Percentiles rank a stretch among this genome's conserved stretches.
Evolutionary conservation across 2,329 filamentous ascomycete species (phyloP).

Genomic region (Capronia coronata): DNA sequence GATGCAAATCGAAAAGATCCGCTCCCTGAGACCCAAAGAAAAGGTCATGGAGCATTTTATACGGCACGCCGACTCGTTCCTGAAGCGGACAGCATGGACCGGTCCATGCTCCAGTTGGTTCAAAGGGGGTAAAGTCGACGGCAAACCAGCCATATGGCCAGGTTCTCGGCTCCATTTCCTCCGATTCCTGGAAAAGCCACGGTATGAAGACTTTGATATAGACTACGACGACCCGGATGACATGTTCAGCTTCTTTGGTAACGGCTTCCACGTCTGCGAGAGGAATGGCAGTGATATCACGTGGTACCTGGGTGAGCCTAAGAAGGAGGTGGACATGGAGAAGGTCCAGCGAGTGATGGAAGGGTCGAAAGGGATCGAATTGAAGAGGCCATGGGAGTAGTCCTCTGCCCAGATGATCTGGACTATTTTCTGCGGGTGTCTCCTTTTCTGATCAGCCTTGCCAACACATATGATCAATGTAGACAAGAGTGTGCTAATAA

Average conservation of each 20-base stretch:
- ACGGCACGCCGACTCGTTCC: constrained; percentile 38
- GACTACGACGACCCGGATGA: constrained; percentile 36
- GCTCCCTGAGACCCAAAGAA: constrained; percentile 13
- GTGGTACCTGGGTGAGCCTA: constrained; percentile 16
- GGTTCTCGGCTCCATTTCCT: constrained; percentile 37
- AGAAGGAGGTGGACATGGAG: constrained; percentile 12
- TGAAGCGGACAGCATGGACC: constrained; percentile 31
- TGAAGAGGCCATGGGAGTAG: constrained; percentile 4
- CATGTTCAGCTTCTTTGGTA: constrained; percentile 39
- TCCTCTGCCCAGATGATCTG: neutral
- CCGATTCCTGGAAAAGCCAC: constrained; percentile 33
- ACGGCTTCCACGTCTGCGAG: constrained; percentile 35
- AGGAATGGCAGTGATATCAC: constrained; percentile 21
- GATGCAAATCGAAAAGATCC: constrained; percentile 27
- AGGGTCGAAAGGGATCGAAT: constrained; percentile 10
- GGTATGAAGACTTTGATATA: constrained; percentile 42
- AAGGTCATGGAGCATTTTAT: constrained; percentile 33
- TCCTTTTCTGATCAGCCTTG: neutral
- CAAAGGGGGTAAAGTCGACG: constrained; percentile 20
- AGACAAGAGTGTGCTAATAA: too few relatives aligned
- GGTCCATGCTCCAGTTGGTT: constrained; percentile 22
- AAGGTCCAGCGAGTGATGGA: constrained; percentile 14
- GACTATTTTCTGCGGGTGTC: too few relatives aligned
- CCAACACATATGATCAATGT: too few relatives aligned
- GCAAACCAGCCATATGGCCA: constrained; percentile 37